Percentiles rank a stretch among this genome's conserved stretches.
phyloP scores from a whole-genome alignment of 2,329 filamentous ascomycete genomes.

The Colletotrichum spinosum region DNA sequence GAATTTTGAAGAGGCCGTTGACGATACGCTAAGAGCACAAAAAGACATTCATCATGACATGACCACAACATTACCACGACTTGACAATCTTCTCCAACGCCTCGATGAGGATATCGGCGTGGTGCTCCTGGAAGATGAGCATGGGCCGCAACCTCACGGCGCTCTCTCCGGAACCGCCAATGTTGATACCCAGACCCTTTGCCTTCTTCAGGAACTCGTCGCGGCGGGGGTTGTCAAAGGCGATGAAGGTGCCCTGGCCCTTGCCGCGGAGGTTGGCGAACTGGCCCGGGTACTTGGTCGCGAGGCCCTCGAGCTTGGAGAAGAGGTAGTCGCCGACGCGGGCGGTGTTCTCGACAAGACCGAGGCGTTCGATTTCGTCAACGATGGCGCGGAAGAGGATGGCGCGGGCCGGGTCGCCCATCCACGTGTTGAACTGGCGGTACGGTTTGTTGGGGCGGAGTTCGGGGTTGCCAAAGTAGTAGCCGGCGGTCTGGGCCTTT shows the following conservation, averaged over 20 bases:
- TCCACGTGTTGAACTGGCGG: constrained; percentile 98
- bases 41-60: neutral
- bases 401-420: constrained; percentile 89
- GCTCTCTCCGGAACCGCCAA: constrained; percentile 81
- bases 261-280: constrained; percentile 89
- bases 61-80: constrained; percentile 41
- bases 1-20: too few relatives aligned
- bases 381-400: constrained; percentile 90
- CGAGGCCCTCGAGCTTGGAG: constrained; percentile 74
- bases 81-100: constrained; percentile 79
- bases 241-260: constrained; percentile 91
- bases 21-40: too few relatives aligned
- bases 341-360: constrained; percentile 85
- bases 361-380: constrained; percentile 79
- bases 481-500: constrained; percentile 94
- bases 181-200: constrained; percentile 86
- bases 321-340: constrained; percentile 84
- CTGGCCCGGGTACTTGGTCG: constrained; percentile 77
- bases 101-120: constrained; percentile 87
- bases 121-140: constrained; percentile 91
- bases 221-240: constrained; percentile 85
- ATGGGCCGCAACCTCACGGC: constrained; percentile 88
- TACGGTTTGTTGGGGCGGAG: constrained; percentile 93
- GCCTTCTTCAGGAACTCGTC: constrained; percentile 84
- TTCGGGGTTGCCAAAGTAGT: constrained; percentile 86